Percentiles rank a stretch among this genome's conserved stretches.
Conservation (phyloP, 352 stramenopile species). For the Globisporangium emineosum region DNA sequence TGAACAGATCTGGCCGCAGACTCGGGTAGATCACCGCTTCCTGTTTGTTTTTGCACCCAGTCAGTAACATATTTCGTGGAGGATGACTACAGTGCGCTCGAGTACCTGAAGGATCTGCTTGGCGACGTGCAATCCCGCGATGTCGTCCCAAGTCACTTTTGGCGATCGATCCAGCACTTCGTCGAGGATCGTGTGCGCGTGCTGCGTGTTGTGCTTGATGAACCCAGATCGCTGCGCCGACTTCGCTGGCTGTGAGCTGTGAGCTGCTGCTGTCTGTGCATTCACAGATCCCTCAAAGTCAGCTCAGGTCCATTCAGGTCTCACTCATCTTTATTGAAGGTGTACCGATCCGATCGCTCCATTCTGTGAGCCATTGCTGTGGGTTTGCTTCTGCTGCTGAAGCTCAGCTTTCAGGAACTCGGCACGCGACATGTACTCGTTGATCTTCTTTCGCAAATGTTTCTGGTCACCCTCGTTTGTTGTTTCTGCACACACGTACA, state of each 20-base stretch:
- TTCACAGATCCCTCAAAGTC: neutral
- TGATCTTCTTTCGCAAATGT: slow-evolving; percentile 46
- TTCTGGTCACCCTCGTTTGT: slow-evolving; percentile 31
- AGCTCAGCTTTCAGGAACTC: slow-evolving; percentile 56
- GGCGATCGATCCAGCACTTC: slow-evolving; percentile 82
- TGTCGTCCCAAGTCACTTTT: slow-evolving; percentile 78
- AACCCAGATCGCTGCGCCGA: slow-evolving; percentile 28
- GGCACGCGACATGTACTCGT: slow-evolving; percentile 78
- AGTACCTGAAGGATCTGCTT: slow-evolving; percentile 88
- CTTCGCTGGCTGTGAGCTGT: neutral
- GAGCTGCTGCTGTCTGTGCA: neutral
- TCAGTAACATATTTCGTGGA: neutral
- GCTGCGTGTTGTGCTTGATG: slow-evolving; percentile 51
- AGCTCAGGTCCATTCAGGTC: neutral
- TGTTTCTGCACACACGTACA: slow-evolving; percentile 23
- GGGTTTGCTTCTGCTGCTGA: slow-evolving; percentile 2
- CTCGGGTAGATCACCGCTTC: slow-evolving; percentile 87
- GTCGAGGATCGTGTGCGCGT: slow-evolving; percentile 77
- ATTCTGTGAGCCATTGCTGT: neutral
- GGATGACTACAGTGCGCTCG: neutral
- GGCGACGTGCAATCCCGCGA: slow-evolving; percentile 74
- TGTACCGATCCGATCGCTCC: neutral
- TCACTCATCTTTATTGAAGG: neutral
- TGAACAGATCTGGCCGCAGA: slow-evolving; percentile 83
- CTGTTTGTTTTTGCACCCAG: slow-evolving; percentile 10